Evolutionary conservation across 1,139 yeast species (phyloP), one percentile per base, ranked within the genome.

Genomic region (Scheffersomyces titani): DNA sequence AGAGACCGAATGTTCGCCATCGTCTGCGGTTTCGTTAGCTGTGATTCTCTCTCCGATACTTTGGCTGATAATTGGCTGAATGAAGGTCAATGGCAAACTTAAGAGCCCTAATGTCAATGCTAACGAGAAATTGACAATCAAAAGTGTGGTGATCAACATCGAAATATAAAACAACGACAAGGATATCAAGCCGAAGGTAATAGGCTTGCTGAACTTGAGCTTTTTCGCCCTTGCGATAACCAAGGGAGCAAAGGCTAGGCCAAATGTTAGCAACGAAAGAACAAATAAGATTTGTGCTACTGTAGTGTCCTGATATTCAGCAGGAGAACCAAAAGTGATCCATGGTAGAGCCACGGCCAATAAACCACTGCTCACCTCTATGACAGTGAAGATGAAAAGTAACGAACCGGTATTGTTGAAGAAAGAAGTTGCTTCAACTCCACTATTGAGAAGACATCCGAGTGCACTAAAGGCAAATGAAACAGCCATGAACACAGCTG

Each of bases 81-180:
- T 75, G 67, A 89, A 85, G 0, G 90, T 86, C 67, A 93, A 75
- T 3, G 98, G 97, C 45, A 88, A 74, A 1, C 91, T 84, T 40
- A 85, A 71, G 1, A 90, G 57, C 0, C 97, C 96, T 57, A 93
- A 77, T 3, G 80, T 70, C 55, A 91, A 80, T 0, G 98, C 91
- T 61, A 94, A 78, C 2, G 98, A 81, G 71, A 93, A 94, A 71
- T 94, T 93, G 48, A 93, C 83, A 63, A 92, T 92, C 55, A 96
- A 78, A 49, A 92, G 75, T 0, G 97, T 87, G 11, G 92, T 85
- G 50, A 92, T 79, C 47, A 88, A 78, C 69, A 92, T 80, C 45
- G 97, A 87, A 57, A 89, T 81, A 60, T 84, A 83, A 55, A 88
- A 77, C 57, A 88, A 78, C 3, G 90, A 79, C 52, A 76, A 68